Evolutionary conservation across 441 rosid species (phyloP).

Genomic region (Erodium trifolium): DNA sequence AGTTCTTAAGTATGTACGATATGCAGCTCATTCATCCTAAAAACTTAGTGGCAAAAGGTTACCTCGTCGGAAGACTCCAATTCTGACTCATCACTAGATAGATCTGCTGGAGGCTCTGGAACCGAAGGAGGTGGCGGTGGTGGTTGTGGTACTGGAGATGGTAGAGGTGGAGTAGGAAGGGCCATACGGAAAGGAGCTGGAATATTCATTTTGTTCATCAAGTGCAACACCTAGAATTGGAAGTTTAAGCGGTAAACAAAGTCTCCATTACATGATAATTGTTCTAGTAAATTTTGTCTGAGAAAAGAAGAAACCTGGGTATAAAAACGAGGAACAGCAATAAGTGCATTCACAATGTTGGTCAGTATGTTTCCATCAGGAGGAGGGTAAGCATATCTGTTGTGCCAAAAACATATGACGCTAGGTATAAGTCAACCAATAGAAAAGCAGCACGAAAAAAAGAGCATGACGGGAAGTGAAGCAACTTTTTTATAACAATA

Average conservation of each 20-base stretch:
- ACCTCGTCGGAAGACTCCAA: conserved; percentile 90
- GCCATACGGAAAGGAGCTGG: conserved; percentile 97
- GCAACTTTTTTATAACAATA: neutral
- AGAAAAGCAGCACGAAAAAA: neutral
- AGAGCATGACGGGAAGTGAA: neutral
- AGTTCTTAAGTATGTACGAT: neutral
- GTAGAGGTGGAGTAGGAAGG: conserved; percentile 85
- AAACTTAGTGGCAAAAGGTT: conserved; percentile 17
- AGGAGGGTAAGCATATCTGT: conserved; percentile 94
- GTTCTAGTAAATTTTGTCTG: conserved; percentile 15
- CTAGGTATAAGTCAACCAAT: neutral
- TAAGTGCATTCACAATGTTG: conserved; percentile 90
- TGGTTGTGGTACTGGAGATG: conserved; percentile 44
- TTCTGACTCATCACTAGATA: conserved; percentile 81
- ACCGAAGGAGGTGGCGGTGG: conserved; percentile 30
- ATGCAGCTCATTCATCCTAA: conserved; percentile 9
- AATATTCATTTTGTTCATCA: conserved; percentile 98
- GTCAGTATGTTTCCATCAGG: conserved; percentile 95
- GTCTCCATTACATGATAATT: neutral
- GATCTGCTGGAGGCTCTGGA: conserved; percentile 36
- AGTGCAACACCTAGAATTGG: conserved; percentile 67
- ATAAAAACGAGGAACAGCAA: conserved; percentile 89
- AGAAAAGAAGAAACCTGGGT: conserved; percentile 57
- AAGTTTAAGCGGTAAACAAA: conserved; percentile 10
- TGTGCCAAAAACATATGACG: conserved; percentile 17